Percentiles rank a stretch among this genome's conserved stretches.
Evolutionary conservation across 2,329 filamentous ascomycete species (phyloP).

Genomic region (Mycosphaerella arachidis): DNA sequence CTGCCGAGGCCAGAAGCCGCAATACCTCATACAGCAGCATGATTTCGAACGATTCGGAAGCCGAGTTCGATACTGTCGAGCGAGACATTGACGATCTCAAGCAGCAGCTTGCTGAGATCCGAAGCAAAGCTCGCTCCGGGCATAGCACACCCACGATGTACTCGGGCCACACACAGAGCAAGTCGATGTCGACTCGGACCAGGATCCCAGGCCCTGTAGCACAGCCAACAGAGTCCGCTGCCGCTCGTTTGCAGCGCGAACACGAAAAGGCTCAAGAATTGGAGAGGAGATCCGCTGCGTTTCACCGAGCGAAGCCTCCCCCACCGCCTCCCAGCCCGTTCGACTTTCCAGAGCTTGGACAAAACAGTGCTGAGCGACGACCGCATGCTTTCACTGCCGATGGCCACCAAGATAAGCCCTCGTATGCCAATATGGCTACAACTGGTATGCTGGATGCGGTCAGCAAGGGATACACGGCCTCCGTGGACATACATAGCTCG

Average conservation of each 20-base stretch:
- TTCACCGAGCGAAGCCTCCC: background rate
- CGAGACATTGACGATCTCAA: background rate
- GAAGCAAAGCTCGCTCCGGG: background rate
- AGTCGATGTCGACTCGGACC: background rate
- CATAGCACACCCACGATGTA: background rate
- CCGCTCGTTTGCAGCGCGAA: slow-evolving; percentile 13
- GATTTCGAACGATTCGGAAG: background rate
- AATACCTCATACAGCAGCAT: background rate
- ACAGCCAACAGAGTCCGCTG: slow-evolving; percentile 6
- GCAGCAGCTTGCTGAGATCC: background rate
- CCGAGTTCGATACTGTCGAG: slow-evolving; percentile 1
- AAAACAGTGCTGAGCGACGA: background rate
- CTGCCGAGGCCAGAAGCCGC: background rate
- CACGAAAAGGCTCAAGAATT: slow-evolving; percentile 3
- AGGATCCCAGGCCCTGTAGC: slow-evolving; percentile 1
- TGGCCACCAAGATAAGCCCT: slow-evolving; percentile 5
- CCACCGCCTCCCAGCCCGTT: slow-evolving; percentile 7
- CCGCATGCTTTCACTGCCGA: background rate
- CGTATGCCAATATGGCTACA: slow-evolving; percentile 19
- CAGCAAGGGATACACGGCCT: background rate
- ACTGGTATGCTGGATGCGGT: slow-evolving; percentile 3
- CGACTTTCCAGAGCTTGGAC: slow-evolving; percentile 22
- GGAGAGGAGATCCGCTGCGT: background rate
- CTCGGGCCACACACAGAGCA: background rate
- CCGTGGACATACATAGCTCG: background rate